Base-by-base conservation (phyloP, 805 yeast species). In the Wilhelminamyces savonicus region DNA sequence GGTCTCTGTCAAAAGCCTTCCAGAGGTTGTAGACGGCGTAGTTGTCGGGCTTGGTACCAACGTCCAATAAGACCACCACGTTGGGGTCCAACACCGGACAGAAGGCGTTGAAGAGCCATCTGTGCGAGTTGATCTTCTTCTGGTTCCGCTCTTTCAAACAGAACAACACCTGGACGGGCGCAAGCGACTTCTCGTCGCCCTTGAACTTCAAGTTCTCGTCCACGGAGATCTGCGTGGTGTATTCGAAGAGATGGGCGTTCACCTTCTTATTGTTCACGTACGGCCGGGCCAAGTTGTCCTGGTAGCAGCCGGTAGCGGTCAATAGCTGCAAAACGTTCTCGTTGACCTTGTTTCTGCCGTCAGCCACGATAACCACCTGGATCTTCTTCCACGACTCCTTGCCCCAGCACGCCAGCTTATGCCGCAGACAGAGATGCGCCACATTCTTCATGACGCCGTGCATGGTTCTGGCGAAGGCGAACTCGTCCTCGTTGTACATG, bases 1-100 rank as follows among this genome's bases (percentile, higher is more conserved):
- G 87, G 52, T 92, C 97, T 43, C 78, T 72, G 55, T 92, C 98
- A 56, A 92, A 92, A 0, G 96, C 94, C 56, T 92, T 92, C 99
- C 99, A 92, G 36, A 92, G 65, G 44, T 90, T 92, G 50, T 92
- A 94, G 16, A 90, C 66, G 0, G 97, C 90, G 30, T 82, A 78
- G 27, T 74, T 72, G 40, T 86, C 87, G n/a, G 97, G 94, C 46
- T 81, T 77, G 0, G 99, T 92, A 39, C 99, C 99, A n/a, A 92
- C 98, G 66, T 92, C 99, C 28, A 92, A 69, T 36, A 92, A 59
- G 6, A 86, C 76, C 32, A 90, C 78, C 11, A 90, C 94, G 44
- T 86, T 88, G 10, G 99, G 98, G 45, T 88, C 84, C 40, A 94
- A 62, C 13, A 80, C 71, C 2, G 97, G 97, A 55, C 97, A 87